Percentiles rank a stretch among this genome's conserved stretches.
phyloP scores from a whole-genome alignment of 2,329 filamentous ascomycete species.

The Monosporascus sp. region DNA sequence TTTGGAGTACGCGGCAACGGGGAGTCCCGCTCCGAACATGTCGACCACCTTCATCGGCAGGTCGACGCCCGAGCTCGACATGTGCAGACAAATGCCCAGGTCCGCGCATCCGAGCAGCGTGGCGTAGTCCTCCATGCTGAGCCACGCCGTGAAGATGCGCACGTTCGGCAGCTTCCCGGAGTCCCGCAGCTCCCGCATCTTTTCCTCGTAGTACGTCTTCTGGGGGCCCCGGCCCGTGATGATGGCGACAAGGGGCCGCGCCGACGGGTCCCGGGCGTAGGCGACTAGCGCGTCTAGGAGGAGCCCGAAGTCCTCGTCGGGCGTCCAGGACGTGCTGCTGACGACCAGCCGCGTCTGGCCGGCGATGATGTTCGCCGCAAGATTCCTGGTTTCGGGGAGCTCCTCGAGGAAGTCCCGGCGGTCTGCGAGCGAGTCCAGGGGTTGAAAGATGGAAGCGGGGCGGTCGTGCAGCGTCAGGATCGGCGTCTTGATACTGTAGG shows the following conservation, averaged over 20 bases:
- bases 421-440: constrained; percentile 45
- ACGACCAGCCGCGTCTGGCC: constrained; percentile 67
- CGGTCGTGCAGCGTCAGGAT: constrained; percentile 79
- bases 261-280: constrained; percentile 53
- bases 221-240: constrained; percentile 94
- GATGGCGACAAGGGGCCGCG: constrained; percentile 72
- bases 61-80: constrained; percentile 89
- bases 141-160: constrained; percentile 75
- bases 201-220: constrained; percentile 66
- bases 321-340: constrained; percentile 94
- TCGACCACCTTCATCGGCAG: constrained; percentile 99
- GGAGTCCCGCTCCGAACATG: constrained; percentile 94
- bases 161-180: constrained; percentile 64
- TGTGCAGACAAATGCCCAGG: constrained; percentile 86
- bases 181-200: constrained; percentile 57
- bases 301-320: constrained; percentile 90
- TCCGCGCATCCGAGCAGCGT: constrained; percentile 78
- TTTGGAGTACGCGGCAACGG: constrained; percentile 78
- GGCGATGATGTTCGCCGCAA: constrained; percentile 54
- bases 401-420: constrained; percentile 57
- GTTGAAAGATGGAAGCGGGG: constrained; percentile 77
- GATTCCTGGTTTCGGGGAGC: constrained; percentile 58
- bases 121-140: constrained; percentile 81
- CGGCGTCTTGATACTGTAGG: constrained; percentile 61
- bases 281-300: constrained; percentile 75